Percentiles rank a stretch among this genome's conserved stretches.
Conservation (phyloP, 23 red algal genomes). For the Chondrus crispus region DNA sequence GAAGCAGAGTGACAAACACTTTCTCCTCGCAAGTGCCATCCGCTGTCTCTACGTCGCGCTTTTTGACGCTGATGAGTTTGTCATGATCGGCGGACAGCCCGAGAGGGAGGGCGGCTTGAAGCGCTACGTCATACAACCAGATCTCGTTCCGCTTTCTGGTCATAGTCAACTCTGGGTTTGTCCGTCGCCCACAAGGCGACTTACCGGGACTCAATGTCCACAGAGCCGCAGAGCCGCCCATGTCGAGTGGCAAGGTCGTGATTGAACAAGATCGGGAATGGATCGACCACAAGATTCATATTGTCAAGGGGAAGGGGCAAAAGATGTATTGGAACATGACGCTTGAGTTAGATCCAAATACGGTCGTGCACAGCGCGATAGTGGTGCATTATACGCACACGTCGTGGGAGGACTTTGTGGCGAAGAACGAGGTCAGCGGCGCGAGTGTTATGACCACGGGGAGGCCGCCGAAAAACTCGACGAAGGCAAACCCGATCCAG, state of each 20-base stretch:
- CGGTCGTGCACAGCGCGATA: background rate
- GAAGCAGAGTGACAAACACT: slow-evolving; percentile 41
- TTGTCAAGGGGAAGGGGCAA: slow-evolving; percentile 14
- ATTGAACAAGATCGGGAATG: background rate
- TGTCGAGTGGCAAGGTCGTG: background rate
- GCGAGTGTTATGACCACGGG: slow-evolving; percentile 32
- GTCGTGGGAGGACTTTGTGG: slow-evolving; percentile 49
- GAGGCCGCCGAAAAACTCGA: background rate
- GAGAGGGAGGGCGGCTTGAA: background rate
- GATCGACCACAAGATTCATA: slow-evolving; percentile 5
- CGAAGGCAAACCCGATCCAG: background rate
- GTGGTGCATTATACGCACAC: slow-evolving; percentile 37
- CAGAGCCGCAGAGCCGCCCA: background rate
- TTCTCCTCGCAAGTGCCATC: background rate
- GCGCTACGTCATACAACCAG: background rate
- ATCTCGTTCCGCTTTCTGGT: slow-evolving; percentile 21
- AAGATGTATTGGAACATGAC: slow-evolving; percentile 41
- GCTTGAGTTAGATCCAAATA: slow-evolving; percentile 22
- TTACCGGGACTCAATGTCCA: slow-evolving; percentile 24
- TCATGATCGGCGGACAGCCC: slow-evolving; percentile 9
- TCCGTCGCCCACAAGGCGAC: background rate
- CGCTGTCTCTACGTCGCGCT: slow-evolving; percentile 43
- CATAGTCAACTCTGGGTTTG: slow-evolving; percentile 17
- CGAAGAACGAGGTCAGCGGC: slow-evolving; percentile 24
- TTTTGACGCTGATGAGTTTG: slow-evolving; percentile 55